These are phyloP conservation scores for Lunasporangiospora selenospora DNA, from an alignment of 192 early-diverging fungal genomes.

Conservation along the genomic window DNA sequence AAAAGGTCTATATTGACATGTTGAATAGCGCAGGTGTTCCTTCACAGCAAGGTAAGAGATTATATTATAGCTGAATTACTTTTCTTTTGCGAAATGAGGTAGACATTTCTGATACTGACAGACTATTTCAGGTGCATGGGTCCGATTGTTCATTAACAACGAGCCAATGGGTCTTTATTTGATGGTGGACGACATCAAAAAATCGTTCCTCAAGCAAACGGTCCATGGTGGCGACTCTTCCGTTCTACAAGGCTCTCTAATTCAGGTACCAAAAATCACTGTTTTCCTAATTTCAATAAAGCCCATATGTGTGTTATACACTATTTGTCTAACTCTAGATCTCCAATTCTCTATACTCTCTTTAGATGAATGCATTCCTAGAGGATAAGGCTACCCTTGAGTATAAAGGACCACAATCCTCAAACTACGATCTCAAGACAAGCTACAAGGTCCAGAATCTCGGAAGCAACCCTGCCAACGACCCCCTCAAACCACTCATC, in stretches of 20 bases:
- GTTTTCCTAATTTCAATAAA: too few relatives aligned
- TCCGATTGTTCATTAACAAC: constrained; percentile 44
- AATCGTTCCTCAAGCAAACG: constrained; percentile 37
- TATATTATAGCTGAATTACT: too few relatives aligned
- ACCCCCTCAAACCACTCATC: constrained; percentile 15
- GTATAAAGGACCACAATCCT: constrained; percentile 3
- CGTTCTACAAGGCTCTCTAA: constrained; percentile 1
- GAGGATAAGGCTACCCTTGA: constrained; percentile 3
- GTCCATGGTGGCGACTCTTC: constrained; percentile 22
- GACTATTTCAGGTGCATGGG: constrained; percentile 26
- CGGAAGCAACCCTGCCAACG: constrained; percentile 5
- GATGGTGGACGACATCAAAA: constrained; percentile 46
- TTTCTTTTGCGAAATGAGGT: too few relatives aligned
- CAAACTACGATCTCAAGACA: constrained; percentile 1
- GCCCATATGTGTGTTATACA: too few relatives aligned
- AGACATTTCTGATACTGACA: too few relatives aligned
- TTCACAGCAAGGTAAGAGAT: constrained; percentile 14
- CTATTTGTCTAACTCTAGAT: too few relatives aligned
- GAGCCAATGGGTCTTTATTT: constrained; percentile 40
- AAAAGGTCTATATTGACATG: constrained; percentile 47
- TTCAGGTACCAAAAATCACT: too few relatives aligned
- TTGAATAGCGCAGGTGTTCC: constrained; percentile 26
- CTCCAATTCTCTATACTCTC: too few relatives aligned
- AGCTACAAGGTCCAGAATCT: constrained; percentile 7
- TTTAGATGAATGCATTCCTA: constrained; percentile 3